These are phyloP conservation scores for Colletotrichum salicis DNA, from an alignment of 2,329 filamentous ascomycete species.

Conservation along the genomic window DNA sequence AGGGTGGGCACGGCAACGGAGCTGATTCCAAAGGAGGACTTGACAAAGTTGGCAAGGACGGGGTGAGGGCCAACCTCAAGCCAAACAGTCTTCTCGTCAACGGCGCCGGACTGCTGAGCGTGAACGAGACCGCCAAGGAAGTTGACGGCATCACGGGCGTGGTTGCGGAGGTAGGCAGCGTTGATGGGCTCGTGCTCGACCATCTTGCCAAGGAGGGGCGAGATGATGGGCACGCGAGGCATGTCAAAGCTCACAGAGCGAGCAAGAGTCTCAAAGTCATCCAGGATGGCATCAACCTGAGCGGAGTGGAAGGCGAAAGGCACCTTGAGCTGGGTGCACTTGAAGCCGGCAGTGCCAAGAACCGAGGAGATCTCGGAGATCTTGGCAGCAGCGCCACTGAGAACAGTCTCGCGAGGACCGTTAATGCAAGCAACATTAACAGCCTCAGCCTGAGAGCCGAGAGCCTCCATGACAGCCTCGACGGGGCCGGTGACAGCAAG, in stretches of 20 bases:
- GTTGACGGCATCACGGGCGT: constrained; percentile 73
- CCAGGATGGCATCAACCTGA: constrained; percentile 65
- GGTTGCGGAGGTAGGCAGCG: constrained; percentile 68
- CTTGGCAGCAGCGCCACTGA: constrained; percentile 60
- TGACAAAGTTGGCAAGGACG: constrained; percentile 72
- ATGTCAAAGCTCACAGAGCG: constrained; percentile 49
- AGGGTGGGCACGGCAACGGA: constrained; percentile 68
- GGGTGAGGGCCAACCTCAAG: constrained; percentile 78
- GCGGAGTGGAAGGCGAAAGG: constrained; percentile 66
- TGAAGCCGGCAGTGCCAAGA: constrained; percentile 48
- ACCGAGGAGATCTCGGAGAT: constrained; percentile 56
- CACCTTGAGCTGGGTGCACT: constrained; percentile 58
- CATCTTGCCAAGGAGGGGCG: constrained; percentile 69
- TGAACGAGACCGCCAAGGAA: constrained; percentile 69
- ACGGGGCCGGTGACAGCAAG: constrained; percentile 59
- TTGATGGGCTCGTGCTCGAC: constrained; percentile 62
- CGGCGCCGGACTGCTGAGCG: constrained; percentile 62
- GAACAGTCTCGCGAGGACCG: constrained; percentile 77
- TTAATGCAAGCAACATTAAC: constrained; percentile 78
- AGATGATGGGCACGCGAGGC: constrained; percentile 71
- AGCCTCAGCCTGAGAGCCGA: constrained; percentile 52
- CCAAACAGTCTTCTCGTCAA: constrained; percentile 73
- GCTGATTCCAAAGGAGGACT: constrained; percentile 65
- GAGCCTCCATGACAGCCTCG: constrained; percentile 63
- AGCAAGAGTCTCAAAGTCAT: constrained; percentile 65